These are phyloP conservation scores for Athelia psychrophila DNA, from an alignment of 1,284 basidiomycete species.

Conservation along the genomic window DNA sequence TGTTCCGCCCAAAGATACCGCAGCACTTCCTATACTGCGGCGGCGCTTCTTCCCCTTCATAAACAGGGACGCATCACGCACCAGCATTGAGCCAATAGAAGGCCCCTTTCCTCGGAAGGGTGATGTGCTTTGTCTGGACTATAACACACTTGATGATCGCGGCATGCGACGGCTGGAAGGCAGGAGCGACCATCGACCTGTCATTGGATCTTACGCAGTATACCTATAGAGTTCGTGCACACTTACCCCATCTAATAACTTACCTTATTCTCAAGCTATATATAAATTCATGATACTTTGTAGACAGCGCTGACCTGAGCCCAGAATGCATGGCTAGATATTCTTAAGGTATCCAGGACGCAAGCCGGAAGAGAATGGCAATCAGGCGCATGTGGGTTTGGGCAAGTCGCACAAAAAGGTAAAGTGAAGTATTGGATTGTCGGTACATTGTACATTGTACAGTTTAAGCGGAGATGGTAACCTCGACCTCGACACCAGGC, in stretches of 20 bases:
- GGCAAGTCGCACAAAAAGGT: too few species aligned
- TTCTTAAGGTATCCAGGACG: too few species aligned
- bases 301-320: too few species aligned
- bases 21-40: constrained; percentile 28
- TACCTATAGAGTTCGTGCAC: constrained; percentile 38
- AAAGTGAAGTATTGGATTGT: too few species aligned
- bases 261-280: too few species aligned
- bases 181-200: constrained; percentile 77
- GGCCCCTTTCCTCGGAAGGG: constrained; percentile 41
- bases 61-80: neutral
- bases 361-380: too few species aligned
- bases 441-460: neutral
- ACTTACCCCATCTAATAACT: too few species aligned
- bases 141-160: constrained; percentile 72
- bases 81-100: constrained; percentile 18
- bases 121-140: constrained; percentile 66
- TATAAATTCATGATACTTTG: too few species aligned
- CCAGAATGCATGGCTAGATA: too few species aligned
- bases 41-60: constrained; percentile 56
- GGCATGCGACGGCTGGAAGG: constrained; percentile 75
- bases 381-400: too few species aligned
- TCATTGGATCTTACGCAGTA: constrained; percentile 70
- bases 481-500: constrained; percentile 99
- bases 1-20: constrained; percentile 28
- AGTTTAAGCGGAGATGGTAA: constrained; percentile 81